phyloP scores from a whole-genome alignment of 2,329 filamentous ascomycete genomes.

The Fusarium phyllophilum region DNA sequence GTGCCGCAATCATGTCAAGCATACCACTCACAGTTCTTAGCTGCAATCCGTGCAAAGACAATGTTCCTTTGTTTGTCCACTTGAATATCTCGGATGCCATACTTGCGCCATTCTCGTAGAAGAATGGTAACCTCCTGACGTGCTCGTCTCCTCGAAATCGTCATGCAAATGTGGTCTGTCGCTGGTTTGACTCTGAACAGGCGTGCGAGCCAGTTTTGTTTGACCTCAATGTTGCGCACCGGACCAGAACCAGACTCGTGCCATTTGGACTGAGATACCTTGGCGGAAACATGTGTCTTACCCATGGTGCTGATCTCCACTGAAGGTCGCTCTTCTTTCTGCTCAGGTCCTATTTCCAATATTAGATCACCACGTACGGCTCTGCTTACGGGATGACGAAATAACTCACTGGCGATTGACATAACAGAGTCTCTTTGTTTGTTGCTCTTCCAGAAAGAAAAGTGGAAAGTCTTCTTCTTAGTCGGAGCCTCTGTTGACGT shows the following conservation, averaged over 20 bases:
- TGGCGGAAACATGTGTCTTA: conserved; percentile 27
- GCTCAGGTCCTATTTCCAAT: conserved; percentile 16
- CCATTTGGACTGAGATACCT: conserved; percentile 40
- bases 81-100: conserved; percentile 82
- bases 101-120: conserved; percentile 81
- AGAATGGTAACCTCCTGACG: conserved; percentile 81
- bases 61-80: conserved; percentile 83
- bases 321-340: conserved; percentile 21
- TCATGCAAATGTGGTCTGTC: conserved; percentile 78
- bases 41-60: conserved; percentile 80
- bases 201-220: conserved; percentile 88
- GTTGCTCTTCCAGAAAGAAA: conserved; percentile 65
- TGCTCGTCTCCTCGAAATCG: conserved; percentile 72
- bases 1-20: not conserved
- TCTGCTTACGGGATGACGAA: not conserved
- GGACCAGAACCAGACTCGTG: conserved; percentile 51
- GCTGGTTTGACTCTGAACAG: conserved; percentile 91
- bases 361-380: conserved; percentile 3
- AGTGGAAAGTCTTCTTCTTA: conserved; percentile 64
- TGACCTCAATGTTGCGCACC: conserved; percentile 69
- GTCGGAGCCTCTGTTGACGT: conserved; percentile 40
- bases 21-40: conserved; percentile 76
- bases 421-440: conserved; percentile 57
- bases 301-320: conserved; percentile 32
- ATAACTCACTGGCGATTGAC: conserved; percentile 56